These are phyloP conservation scores for Phlebopus sp. DNA, from an alignment of 1,284 basidiomycete species.

Conservation along the genomic window DNA sequence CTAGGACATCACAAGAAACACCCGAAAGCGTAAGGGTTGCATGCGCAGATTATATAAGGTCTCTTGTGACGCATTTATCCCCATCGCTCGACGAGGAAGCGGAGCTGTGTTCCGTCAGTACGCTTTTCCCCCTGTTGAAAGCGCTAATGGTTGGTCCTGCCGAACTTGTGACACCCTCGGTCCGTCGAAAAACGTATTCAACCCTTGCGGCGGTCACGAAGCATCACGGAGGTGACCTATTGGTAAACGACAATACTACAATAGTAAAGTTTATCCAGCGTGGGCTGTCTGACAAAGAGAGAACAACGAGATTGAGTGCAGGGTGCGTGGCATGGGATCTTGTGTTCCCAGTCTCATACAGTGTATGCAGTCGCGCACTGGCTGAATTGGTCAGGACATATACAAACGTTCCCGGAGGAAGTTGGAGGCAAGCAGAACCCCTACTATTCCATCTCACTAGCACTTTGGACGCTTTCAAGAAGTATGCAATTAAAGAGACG, in stretches of 20 bases:
- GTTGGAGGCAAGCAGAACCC: conserved; percentile 36
- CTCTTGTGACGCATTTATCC: conserved; percentile 12
- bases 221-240: conserved; percentile 42
- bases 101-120: conserved; percentile 26
- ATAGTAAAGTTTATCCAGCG: conserved; percentile 40
- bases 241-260: conserved; percentile 30
- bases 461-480: conserved; percentile 41
- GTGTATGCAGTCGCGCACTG: conserved; percentile 43
- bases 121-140: conserved; percentile 15
- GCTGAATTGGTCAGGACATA: conserved; percentile 46
- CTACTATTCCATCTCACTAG: conserved; percentile 49
- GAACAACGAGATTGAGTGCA: conserved; percentile 60
- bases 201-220: conserved; percentile 45
- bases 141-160: conserved; percentile 47
- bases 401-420: conserved; percentile 22
- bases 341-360: conserved; percentile 11
- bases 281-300: conserved; percentile 52
- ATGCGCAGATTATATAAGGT: conserved; percentile 23
- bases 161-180: conserved; percentile 42
- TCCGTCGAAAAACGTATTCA: conserved; percentile 46
- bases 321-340: conserved; percentile 47
- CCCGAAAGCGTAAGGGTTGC: conserved; percentile 14
- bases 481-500: conserved; percentile 55
- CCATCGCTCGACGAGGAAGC: conserved; percentile 7
- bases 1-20: conserved; percentile 14